Evolutionary conservation across 2,329 filamentous ascomycete genomes (phyloP), one percentile per base, ranked within the genome.

Genomic region (Boeremia exigua): DNA sequence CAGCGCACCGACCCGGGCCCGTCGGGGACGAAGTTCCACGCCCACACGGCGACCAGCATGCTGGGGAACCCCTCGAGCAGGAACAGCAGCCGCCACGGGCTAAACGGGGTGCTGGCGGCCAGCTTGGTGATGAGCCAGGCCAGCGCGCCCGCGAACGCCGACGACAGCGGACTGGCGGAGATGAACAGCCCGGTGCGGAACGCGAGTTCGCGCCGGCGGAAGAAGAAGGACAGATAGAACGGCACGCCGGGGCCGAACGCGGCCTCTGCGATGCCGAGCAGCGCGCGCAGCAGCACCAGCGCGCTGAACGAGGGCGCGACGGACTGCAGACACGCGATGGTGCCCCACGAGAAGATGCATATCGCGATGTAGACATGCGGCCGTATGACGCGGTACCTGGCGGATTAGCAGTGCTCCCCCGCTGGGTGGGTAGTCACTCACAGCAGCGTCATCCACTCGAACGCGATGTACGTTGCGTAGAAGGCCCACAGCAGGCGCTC

Each of bases 131-230:
- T 94, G 19, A 87, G 69, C 87, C 89, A 92, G 7, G 92, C 92
- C 4, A 96, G 80, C 8, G 84, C 88, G 34, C 91, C 91, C 0
- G 92, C 92, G 61, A 95, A 88, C 2, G 82, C 84, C 8, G 83
- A 83, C 30, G 85, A 85, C 30, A 87, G 71, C 0, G 85, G 84
- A 6, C 84, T 84, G 0, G 85, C 93, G 0, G 91, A 92, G 49
- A 97, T 88, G 75, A 96, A 96, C 1, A 96, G 82, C 19, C 92
- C 93, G 0, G 90, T 95, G 33, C 93, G 82, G 58, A 95, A 88
- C 0, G 93, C 94, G 30, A 97, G 79, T 74, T 98, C 94, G 42
- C 86, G 78, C 6, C 84, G 77, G 12, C 79, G 80, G 69, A 84
- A 88, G 75, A 88, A 88, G 65, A 87, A 83, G 0, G 84, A 86